These are phyloP conservation scores for Populus hybrid DNA, from an alignment of 441 rosid species.

Conservation along the genomic window DNA sequence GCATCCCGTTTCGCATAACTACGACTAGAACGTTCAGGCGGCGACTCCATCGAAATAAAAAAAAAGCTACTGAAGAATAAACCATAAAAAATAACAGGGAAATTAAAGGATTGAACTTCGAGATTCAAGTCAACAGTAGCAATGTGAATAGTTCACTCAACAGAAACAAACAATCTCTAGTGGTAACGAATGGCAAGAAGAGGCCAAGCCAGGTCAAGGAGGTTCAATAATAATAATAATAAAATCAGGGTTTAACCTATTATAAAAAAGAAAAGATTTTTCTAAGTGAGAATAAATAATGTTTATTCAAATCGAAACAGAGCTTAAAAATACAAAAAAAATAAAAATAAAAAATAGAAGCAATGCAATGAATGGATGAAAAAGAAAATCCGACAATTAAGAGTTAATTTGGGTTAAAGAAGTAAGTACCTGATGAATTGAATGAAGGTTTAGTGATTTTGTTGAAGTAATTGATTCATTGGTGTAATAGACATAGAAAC, in stretches of 20 bases:
- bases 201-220: too few relatives aligned
- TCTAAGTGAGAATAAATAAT: background rate
- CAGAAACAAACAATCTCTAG: background rate
- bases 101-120: background rate
- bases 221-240: too few relatives aligned
- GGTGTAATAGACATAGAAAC: background rate
- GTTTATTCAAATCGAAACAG: background rate
- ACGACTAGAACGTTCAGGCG: constrained; percentile 51
- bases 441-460: background rate
- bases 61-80: constrained; percentile 5
- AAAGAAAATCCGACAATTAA: background rate
- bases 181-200: background rate
- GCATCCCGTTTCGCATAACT: constrained; percentile 40
- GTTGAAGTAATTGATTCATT: background rate
- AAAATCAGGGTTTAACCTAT: background rate
- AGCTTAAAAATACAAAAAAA: too few relatives aligned
- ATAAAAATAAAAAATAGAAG: too few relatives aligned
- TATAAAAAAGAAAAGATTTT: too few relatives aligned
- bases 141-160: background rate
- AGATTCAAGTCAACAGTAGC: background rate
- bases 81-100: background rate
- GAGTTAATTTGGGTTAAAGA: background rate
- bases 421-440: background rate
- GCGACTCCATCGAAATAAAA: constrained; percentile 49
- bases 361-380: background rate